A percentile compares a stretch with the other conserved stretches of the same genome.
phyloP scores from a whole-genome alignment of 306 rosid species.

The Lotus japonicus region DNA sequence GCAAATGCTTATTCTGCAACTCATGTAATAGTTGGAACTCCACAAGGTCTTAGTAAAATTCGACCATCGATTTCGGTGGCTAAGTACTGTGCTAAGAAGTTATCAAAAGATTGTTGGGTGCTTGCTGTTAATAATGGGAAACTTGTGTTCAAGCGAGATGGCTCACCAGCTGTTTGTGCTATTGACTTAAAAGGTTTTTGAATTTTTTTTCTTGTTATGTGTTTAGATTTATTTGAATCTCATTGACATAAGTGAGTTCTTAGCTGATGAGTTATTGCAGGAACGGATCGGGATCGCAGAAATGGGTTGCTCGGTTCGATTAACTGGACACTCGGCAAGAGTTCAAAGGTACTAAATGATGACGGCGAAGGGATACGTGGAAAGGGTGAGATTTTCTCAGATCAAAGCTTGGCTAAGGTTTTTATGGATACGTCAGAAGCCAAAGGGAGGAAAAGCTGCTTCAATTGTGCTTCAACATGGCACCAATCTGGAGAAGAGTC shows the following conservation, averaged over 20 bases:
- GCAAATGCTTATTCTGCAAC: conserved; percentile 64
- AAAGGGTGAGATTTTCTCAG: conserved; percentile 27
- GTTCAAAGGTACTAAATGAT: conserved; percentile 41
- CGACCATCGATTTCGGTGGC: conserved; percentile 69
- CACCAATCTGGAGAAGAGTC: conserved; percentile 33
- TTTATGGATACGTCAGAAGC: conserved; percentile 29
- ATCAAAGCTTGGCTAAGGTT: conserved; percentile 42
- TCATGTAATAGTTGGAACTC: conserved; percentile 61
- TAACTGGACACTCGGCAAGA: conserved; percentile 28
- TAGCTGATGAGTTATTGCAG: conserved; percentile 36
- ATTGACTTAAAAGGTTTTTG: conserved; percentile 44
- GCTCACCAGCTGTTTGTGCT: conserved; percentile 17
- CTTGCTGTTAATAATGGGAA: conserved; percentile 79
- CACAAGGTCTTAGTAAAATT: conserved; percentile 53
- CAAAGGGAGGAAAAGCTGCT: conserved; percentile 35
- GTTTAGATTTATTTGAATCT: conserved; percentile 31
- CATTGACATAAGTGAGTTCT: conserved; percentile 14
- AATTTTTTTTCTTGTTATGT: conserved; percentile 22
- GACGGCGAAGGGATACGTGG: conserved; percentile 14
- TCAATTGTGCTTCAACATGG: conserved; percentile 34
- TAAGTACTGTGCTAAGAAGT: conserved; percentile 80
- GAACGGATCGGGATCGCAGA: conserved; percentile 22
- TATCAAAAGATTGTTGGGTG: conserved; percentile 59
- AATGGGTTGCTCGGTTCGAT: conserved; percentile 40
- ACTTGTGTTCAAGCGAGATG: conserved; percentile 64